Evolutionary conservation across 2,329 filamentous ascomycete genomes (phyloP).

Genomic region (Plenodomus tracheiphilus): DNA sequence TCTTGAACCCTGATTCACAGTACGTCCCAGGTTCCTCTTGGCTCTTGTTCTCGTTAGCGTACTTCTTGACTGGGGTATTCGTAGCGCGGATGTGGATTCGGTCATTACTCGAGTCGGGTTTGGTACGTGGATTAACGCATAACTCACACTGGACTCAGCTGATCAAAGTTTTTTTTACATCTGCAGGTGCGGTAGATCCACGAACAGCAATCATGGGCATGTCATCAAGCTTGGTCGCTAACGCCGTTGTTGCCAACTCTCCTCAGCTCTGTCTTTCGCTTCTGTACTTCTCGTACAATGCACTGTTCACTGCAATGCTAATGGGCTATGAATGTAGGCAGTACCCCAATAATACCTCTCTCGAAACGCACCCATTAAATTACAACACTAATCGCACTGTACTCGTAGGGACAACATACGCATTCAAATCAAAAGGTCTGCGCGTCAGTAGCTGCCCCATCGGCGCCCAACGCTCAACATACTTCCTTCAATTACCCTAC

Average conservation of each 20-base stretch:
- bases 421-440: constrained; percentile 32
- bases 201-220: constrained; percentile 3
- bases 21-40: background rate
- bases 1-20: background rate
- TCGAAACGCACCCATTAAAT: background rate
- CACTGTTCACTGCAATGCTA: constrained; percentile 53
- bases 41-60: background rate
- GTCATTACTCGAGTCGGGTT: constrained; percentile 4
- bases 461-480: constrained; percentile 43
- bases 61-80: constrained; percentile 6
- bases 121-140: background rate
- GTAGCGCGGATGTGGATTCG: background rate
- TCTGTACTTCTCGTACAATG: constrained; percentile 53
- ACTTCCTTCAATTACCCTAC: constrained; percentile 48
- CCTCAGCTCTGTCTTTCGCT: constrained; percentile 53
- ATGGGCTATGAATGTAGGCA: constrained; percentile 50
- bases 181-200: constrained; percentile 12
- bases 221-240: constrained; percentile 1
- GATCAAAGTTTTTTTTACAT: background rate
- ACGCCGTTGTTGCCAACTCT: constrained; percentile 46
- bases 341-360: background rate
- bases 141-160: background rate
- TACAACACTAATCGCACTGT: background rate
- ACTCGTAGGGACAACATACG: constrained; percentile 37
- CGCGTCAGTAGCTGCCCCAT: constrained; percentile 41